Base-by-base conservation (phyloP, 805 yeast genomes). In the Cyberlindnera misumaiensis region DNA sequence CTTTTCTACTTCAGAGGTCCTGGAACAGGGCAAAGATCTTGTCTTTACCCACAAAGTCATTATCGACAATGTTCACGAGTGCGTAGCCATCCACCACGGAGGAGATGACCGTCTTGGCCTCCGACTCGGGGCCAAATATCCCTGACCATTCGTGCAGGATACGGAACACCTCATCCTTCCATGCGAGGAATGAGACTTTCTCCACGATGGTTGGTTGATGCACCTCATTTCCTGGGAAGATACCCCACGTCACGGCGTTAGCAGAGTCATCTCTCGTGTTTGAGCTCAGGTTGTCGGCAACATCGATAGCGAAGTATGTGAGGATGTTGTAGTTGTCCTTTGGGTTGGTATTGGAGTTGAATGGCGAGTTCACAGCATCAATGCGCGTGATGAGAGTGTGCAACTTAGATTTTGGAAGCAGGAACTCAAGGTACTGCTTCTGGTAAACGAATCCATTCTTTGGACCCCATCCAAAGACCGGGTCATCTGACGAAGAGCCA, bases 201-300 rank as follows among this genome's bases (percentile, higher is more conserved):
- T 90, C 97, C 13, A 90, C 97, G 58, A 90, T 87, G 0, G 97
- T 90, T 39, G 97, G 97, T 65, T 90, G 97, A 47, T 86, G 72
- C 38, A 90, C 84, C 64, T 90, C 97, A 55, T 82, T 83, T 27
- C 96, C 96, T 24, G 97, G 97, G 76, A 86, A 88, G 40, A 89
- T 87, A 45, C 97, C 97, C 97, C 97, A 90, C 13, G 97, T 90
- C 41, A 90, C 97, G 8, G 97, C 96, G 56, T 86, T 89, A 46
- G 94, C 88, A 28, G 67, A 55, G 41, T 80, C 85, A 32, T 75
- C 79, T 17, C 72, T 72, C 34, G 87, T 77, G 60, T 89, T 89
- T 35, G 95, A 75, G 14, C 58, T 39, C 34, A 88, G 65, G 30
- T 75, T 61, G 31, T 73, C 77, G 3, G 76, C 73, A 26, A 64